Percentiles rank a stretch among this genome's conserved stretches.
These are phyloP conservation scores for Epichloe gansuensis DNA, from an alignment of 2,329 filamentous ascomycete species.

Conservation along the genomic window DNA sequence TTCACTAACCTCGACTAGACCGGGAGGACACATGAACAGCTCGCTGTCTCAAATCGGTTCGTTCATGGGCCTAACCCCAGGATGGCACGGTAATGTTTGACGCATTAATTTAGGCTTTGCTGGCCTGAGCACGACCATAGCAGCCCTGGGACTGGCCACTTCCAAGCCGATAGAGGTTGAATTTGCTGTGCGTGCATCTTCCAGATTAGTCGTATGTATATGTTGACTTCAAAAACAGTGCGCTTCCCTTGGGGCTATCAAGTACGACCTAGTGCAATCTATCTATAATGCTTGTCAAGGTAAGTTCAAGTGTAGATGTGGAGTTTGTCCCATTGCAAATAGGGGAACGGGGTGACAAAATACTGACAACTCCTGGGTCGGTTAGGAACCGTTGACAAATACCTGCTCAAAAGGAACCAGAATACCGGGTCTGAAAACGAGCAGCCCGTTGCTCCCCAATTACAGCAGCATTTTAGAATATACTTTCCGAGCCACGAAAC, in stretches of 20 bases:
- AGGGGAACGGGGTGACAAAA: conserved; percentile 5
- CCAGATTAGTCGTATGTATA: not conserved
- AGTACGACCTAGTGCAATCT: conserved; percentile 48
- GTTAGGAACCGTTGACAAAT: not conserved
- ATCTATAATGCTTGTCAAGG: conserved; percentile 45
- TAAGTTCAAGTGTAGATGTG: conserved; percentile 16
- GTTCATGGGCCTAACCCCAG: conserved; percentile 9
- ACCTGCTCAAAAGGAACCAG: not conserved
- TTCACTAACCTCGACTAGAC: conserved; percentile 14
- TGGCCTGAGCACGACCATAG: conserved; percentile 58
- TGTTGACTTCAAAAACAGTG: conserved; percentile 32
- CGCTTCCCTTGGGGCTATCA: conserved; percentile 72
- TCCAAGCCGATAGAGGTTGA: conserved; percentile 52
- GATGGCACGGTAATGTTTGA: not conserved
- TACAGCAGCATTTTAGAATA: conserved; percentile 47
- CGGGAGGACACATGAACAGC: conserved; percentile 22
- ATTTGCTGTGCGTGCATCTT: conserved; percentile 45
- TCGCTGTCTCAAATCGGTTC: conserved; percentile 19
- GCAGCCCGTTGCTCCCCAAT: not conserved
- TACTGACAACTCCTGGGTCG: not conserved
- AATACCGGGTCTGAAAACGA: not conserved
- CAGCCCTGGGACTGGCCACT: conserved; percentile 47
- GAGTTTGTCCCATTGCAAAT: not conserved
- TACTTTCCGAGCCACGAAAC: conserved; percentile 73
- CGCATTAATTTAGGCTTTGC: conserved; percentile 46